Conservation (phyloP, 768 basidiomycete genomes). For the Amanita subjunquillea region DNA sequence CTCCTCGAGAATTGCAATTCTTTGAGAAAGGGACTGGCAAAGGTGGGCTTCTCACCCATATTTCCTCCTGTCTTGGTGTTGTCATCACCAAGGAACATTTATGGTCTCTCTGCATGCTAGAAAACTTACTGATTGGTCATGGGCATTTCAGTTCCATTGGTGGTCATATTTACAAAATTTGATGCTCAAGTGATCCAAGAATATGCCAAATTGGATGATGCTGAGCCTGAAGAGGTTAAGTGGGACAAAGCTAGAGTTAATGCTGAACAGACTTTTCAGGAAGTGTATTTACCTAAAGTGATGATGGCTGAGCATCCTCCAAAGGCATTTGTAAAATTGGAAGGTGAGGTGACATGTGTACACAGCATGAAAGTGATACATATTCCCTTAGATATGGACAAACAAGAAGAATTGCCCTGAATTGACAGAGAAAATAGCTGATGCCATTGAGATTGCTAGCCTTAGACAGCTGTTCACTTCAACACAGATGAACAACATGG, state of each 20-base stretch:
- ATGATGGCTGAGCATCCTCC: not conserved
- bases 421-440: not conserved
- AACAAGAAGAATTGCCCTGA: not conserved
- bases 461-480: not conserved
- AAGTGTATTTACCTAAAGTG: not conserved
- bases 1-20: not conserved
- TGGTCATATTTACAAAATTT: not conserved
- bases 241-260: not conserved
- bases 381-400: not conserved
- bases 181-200: slow-evolving; percentile 12
- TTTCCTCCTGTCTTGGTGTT: too few relatives aligned
- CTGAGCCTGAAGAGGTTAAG: slow-evolving; percentile 6
- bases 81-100: too few relatives aligned
- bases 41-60: slow-evolving; percentile 9
- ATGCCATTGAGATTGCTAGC: not conserved
- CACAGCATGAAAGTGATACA: not conserved
- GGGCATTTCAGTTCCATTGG: not conserved
- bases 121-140: not conserved
- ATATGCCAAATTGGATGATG: not conserved
- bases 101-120: too few relatives aligned
- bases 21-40: slow-evolving; percentile 8
- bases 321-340: not conserved
- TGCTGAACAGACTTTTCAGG: not conserved
- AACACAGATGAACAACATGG: too few relatives aligned
- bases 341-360: not conserved